Base-by-base conservation (phyloP, 1,284 basidiomycete species). In the Exobasidium cylindrosporum region DNA sequence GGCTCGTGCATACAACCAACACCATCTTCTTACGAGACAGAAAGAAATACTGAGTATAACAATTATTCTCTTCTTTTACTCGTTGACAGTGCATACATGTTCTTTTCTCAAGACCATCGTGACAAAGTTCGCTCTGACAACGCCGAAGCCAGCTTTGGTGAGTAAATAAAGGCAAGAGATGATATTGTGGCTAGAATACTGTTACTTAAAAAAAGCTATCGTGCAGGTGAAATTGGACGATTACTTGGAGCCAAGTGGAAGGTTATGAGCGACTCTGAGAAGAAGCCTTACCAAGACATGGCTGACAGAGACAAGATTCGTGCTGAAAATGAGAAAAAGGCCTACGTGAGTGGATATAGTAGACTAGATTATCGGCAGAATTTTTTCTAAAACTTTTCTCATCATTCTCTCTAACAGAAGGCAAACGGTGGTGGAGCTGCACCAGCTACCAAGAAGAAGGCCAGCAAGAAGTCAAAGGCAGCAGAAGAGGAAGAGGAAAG, bases 101-200 rank as follows among this genome's bases (percentile, higher is more conserved):
- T 94, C 89, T 97, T 97, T 86, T 89, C 87, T 77, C 91, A 93
- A 82, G 93, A 94, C 83, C 90, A 90, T 88, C 87, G 93, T 80
- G 90, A 95, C 83, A 87, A 89, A 78, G 90, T 97, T 85, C 95
- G 94, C 87, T 78, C 86, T 61, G 94, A 95, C 84, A 96, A 97
- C 84, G 91, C 92, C 60, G 91, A 93, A 64, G 93, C 92, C 43
- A 86, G 88, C 64, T 97, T 97, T 79, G 93, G 93, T 88, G 35
- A 40, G 35, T 17, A 40, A 10, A 17, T 10, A 17, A 40, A 40
- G 35, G 66, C 61, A 87, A 84, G 0, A 24, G 61, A 30, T n/a
- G 47, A 7, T 10, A 17, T 40, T 7, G 17, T 40, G 35, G 10
- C 7, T 40, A 17, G 35, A 40, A 40, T 40, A 23, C 11, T 13